Percentiles rank a stretch among this genome's conserved stretches.
These are phyloP conservation scores for Malassezia brasiliensis DNA, from an alignment of 1,284 basidiomycete genomes.

Conservation along the genomic window DNA sequence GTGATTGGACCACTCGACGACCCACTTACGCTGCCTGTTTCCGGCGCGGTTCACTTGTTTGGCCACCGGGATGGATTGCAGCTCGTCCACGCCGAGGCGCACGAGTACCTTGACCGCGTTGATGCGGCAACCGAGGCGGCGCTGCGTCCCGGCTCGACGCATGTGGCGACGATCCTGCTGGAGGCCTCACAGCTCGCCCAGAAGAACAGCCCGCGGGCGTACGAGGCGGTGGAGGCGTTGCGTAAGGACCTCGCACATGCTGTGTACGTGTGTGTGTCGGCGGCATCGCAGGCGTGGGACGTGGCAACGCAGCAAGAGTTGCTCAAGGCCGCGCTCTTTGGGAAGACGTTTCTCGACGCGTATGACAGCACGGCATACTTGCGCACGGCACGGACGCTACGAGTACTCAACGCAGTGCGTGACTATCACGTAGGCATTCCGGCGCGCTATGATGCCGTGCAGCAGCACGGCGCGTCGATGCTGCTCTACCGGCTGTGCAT, in stretches of 20 bases:
- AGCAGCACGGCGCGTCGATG: constrained; percentile 40
- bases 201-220: constrained; percentile 72
- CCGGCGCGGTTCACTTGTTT: constrained; percentile 65
- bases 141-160: constrained; percentile 85
- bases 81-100: constrained; percentile 65
- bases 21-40: constrained; percentile 71
- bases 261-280: constrained; percentile 84
- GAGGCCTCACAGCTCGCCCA: constrained; percentile 83
- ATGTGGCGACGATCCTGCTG: constrained; percentile 79
- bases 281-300: constrained; percentile 85
- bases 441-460: constrained; percentile 76
- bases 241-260: constrained; percentile 65
- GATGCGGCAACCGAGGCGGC: constrained; percentile 24
- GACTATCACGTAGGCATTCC: constrained; percentile 87
- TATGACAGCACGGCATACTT: constrained; percentile 85
- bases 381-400: constrained; percentile 77
- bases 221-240: constrained; percentile 82
- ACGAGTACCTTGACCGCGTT: constrained; percentile 85
- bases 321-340: constrained; percentile 82
- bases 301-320: constrained; percentile 76
- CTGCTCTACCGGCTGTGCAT: constrained; percentile 74
- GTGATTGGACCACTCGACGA: constrained; percentile 88
- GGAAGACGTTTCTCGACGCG: constrained; percentile 80
- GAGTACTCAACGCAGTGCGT: constrained; percentile 88
- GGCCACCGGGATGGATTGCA: constrained; percentile 81